phyloP scores from a whole-genome alignment of 2,329 filamentous ascomycete species.

The Apiospora pterosperma region DNA sequence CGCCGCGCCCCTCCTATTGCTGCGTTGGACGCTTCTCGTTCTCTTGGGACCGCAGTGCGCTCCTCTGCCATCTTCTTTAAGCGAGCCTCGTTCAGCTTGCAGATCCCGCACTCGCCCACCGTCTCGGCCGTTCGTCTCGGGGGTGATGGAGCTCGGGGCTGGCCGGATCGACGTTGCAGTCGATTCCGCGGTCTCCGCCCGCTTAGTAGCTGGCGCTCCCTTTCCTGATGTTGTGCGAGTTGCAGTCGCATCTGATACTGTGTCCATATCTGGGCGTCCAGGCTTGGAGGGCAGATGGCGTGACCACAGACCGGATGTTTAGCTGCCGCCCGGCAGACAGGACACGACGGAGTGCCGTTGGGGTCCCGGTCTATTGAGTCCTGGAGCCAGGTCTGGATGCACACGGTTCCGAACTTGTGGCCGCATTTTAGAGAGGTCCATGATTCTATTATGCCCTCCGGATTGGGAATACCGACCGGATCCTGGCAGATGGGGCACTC shows the following conservation, averaged over 20 bases:
- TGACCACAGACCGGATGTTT: slow-evolving; percentile 28
- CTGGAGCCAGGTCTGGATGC: slow-evolving; percentile 40
- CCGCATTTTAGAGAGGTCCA: slow-evolving; percentile 40
- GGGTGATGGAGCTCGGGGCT: slow-evolving; percentile 14
- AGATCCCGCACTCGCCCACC: slow-evolving; percentile 24
- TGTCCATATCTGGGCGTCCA: slow-evolving; percentile 7
- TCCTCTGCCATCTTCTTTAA: slow-evolving; percentile 4
- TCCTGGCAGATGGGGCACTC: slow-evolving; percentile 43
- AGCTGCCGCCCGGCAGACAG: slow-evolving; percentile 35
- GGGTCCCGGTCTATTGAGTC: slow-evolving; percentile 31
- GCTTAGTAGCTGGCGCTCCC: neutral
- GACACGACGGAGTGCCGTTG: slow-evolving; percentile 30
- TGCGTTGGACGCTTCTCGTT: neutral
- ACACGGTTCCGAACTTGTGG: slow-evolving; percentile 39
- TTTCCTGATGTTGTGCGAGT: neutral
- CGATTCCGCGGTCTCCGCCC: slow-evolving; percentile 15
- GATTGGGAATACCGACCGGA: slow-evolving; percentile 31
- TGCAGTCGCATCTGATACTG: slow-evolving; percentile 6
- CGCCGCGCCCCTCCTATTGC: neutral
- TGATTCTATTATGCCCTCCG: slow-evolving; percentile 34
- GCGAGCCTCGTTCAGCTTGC: slow-evolving; percentile 18
- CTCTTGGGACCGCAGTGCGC: neutral
- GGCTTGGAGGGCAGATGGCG: slow-evolving; percentile 17
- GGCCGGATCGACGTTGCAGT: slow-evolving; percentile 18
- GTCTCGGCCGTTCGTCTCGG: slow-evolving; percentile 16